Base-by-base conservation (phyloP, 140 eudicot genomes). In the Ambrosia hybrid region DNA sequence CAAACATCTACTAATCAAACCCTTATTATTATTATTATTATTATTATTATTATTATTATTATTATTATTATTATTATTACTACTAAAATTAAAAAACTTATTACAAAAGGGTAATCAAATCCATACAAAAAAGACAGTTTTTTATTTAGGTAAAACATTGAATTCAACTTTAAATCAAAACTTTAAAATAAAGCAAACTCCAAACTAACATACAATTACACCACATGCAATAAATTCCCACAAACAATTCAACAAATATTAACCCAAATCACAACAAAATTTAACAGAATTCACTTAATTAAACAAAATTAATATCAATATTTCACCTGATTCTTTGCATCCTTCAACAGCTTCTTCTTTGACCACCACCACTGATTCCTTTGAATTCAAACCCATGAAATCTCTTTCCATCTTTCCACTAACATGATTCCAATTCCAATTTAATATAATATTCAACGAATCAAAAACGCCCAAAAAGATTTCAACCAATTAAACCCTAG, bases 341-440 rank as follows among this genome's bases (percentile, higher is more conserved):
- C 56, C 85, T 60, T 89, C 88, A 78, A 64, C 74, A 71, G 81
- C 69, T 77, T 89, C 96, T 76, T 89, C 91, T 79, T 89, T 84
- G 46, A 84, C 85, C 63, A 84, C 80, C 11, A 81, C 65, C 70
- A 72, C 84, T 5, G 75, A 81, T 67, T 79, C 83, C 51, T 79
- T 78, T 9, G 81, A 79, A 73, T 79, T 85, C 96, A 89, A 81
- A 17, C 91, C 91, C 96, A 87, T 82, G 72, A 87, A 89, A 76
- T 87, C 94, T 61, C 89, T 79, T 82, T 89, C 96, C 96, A 89
- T 87, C 78, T 62, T 74, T 59, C 71, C 34, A 33, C 16, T 21
- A 57, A 1, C 39, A 57, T 3, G 64, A 21, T 57, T 57, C 4
- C 67, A 36, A 34, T 61, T 36, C 16, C 60, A 16, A 55, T 55